Evolutionary conservation across 2,329 filamentous ascomycete species (phyloP).

Genomic region (Xylariaceae sp.): DNA sequence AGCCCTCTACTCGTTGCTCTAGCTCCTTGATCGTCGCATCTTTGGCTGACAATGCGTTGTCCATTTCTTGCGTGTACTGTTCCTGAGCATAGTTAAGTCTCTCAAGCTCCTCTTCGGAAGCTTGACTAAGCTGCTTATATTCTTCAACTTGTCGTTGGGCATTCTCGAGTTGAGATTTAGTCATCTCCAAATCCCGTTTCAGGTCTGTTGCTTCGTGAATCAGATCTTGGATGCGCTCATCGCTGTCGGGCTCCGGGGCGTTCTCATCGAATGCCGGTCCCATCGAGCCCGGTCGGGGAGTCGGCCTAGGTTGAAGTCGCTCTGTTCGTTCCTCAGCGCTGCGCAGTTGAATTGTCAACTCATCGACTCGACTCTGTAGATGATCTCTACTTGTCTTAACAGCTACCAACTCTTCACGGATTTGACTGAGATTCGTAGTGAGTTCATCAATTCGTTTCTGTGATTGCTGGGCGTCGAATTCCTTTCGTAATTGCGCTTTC

Average conservation of each 20-base stretch:
- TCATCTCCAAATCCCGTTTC: slow-evolving; percentile 78
- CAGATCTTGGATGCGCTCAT: slow-evolving; percentile 69
- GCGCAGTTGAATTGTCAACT: slow-evolving; percentile 80
- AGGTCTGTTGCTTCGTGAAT: slow-evolving; percentile 78
- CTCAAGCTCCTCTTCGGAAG: slow-evolving; percentile 79
- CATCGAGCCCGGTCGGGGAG: slow-evolving; percentile 48
- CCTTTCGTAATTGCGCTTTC: slow-evolving; percentile 75
- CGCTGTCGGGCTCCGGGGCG: slow-evolving; percentile 43
- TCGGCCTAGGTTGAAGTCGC: slow-evolving; percentile 74
- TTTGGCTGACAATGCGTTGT: slow-evolving; percentile 68
- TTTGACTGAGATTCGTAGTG: slow-evolving; percentile 68
- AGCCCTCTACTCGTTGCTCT: slow-evolving; percentile 74
- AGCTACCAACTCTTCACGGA: slow-evolving; percentile 79
- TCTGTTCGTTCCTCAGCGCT: slow-evolving; percentile 84
- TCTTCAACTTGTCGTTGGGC: slow-evolving; percentile 76
- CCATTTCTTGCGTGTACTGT: slow-evolving; percentile 82
- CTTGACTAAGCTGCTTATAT: slow-evolving; percentile 82
- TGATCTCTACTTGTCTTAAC: slow-evolving; percentile 86
- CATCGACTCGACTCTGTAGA: slow-evolving; percentile 80
- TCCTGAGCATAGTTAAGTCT: slow-evolving; percentile 76
- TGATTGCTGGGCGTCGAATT: slow-evolving; percentile 81
- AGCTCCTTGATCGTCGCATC: slow-evolving; percentile 74
- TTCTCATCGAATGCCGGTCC: slow-evolving; percentile 37
- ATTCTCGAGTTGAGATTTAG: slow-evolving; percentile 73
- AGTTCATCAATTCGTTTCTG: slow-evolving; percentile 93